A percentile compares a stretch with the other conserved stretches of the same genome.
phyloP scores from a whole-genome alignment of 495 filamentous ascomycete genomes.

The Hyaloscypha bicolor region DNA sequence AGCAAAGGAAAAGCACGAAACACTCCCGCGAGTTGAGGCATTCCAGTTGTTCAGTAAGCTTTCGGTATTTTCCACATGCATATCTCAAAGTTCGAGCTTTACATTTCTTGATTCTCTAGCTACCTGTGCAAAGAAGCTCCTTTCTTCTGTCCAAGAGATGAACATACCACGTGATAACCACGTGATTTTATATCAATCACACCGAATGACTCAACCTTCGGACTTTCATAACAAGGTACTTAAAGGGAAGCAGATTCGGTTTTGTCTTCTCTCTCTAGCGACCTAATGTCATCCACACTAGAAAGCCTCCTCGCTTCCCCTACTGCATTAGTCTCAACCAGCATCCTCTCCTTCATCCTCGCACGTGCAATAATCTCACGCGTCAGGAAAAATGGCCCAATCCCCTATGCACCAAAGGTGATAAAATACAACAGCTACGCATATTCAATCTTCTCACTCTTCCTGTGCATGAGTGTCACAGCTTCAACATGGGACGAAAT shows the following conservation, averaged over 20 bases:
- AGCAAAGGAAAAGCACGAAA: no score
- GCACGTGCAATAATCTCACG: conserved; percentile 2
- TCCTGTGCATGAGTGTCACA: neutral
- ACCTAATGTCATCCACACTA: neutral
- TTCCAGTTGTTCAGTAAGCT: no score
- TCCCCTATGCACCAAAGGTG: neutral
- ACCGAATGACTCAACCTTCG: conserved; percentile 1
- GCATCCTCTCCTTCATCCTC: neutral
- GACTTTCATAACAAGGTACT: neutral
- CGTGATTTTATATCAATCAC: neutral
- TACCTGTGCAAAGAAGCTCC: no score
- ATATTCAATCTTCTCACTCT: conserved; percentile 9
- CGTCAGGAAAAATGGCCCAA: conserved; percentile 2
- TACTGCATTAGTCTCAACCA: neutral
- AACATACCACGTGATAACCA: neutral
- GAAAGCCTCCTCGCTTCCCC: neutral
- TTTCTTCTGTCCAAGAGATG: neutral
- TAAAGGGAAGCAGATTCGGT: no score
- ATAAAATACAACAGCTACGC: conserved; percentile 13
- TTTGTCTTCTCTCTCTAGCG: neutral
- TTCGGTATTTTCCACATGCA: no score
- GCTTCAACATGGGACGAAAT: neutral
- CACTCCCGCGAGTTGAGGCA: no score
- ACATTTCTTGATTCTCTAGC: no score
- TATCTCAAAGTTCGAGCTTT: no score